phyloP scores from a whole-genome alignment of 345 rosid genomes.

The Abelmoschus esculentus region DNA sequence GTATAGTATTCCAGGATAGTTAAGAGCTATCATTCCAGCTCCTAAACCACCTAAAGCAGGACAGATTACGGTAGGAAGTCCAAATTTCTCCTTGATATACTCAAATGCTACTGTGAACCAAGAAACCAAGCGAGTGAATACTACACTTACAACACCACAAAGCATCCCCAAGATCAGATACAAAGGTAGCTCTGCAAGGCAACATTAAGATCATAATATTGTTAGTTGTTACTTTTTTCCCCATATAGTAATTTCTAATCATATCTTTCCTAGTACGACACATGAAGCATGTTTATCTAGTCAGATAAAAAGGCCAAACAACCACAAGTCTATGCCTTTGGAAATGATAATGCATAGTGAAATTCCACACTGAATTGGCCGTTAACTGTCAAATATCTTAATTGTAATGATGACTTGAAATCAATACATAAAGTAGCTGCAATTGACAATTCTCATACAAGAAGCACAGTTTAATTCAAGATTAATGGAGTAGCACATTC shows the following conservation, averaged over 20 bases:
- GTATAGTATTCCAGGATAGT: too few relatives aligned
- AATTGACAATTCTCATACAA: background rate
- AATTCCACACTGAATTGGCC: background rate
- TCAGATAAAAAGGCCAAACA: background rate
- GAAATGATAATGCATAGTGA: background rate
- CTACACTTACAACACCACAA: too few relatives aligned
- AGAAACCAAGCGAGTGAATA: too few relatives aligned
- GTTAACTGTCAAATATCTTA: background rate
- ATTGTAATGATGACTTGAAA: too few relatives aligned
- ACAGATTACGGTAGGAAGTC: too few relatives aligned
- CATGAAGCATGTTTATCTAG: conserved; percentile 11
- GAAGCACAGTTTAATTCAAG: background rate
- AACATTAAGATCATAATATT: background rate
- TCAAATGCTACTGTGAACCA: too few relatives aligned
- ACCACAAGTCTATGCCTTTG: background rate
- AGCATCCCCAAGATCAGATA: too few relatives aligned
- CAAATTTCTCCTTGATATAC: too few relatives aligned
- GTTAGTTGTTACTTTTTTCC: background rate
- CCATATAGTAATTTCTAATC: background rate
- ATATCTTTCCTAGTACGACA: conserved; percentile 42
- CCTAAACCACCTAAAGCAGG: too few relatives aligned
- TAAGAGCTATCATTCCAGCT: too few relatives aligned
- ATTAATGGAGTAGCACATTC: background rate
- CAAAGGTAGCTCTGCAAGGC: too few relatives aligned
- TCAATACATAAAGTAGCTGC: background rate